Base-by-base conservation (phyloP, 2,329 filamentous ascomycete genomes). In the Taxawa tesnikishii region DNA sequence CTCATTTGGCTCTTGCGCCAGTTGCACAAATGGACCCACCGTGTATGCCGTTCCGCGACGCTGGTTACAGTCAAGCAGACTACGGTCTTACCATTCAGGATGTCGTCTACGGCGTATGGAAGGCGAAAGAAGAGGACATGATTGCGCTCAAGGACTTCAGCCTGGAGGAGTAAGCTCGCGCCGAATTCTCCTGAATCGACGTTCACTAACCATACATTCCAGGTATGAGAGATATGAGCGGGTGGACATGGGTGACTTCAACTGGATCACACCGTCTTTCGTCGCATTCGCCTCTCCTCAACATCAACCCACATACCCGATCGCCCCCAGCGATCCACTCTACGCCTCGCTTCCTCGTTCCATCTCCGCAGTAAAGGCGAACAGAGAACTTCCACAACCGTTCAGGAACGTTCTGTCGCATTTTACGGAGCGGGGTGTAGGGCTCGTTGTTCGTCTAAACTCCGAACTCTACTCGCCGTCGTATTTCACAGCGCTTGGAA, bases 161-260 rank as follows among this genome's bases (percentile, higher is more conserved):
- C 49, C 70, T 98, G 13, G 87, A 94, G 61, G 84, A 94, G 73
- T 75, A 58, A 46, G 70, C 59, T 28, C 9, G 6, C n/a, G n/a
- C n/a, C n/a, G n/a, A n/a, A n/a, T n/a, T n/a, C n/a, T n/a, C n/a
- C n/a, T n/a, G n/a, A n/a, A n/a, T n/a, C n/a, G n/a, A n/a, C n/a
- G n/a, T n/a, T n/a, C n/a, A n/a, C n/a, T n/a, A n/a, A n/a, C n/a
- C n/a, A n/a, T n/a, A n/a, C n/a, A n/a, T n/a, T n/a, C n/a, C 8
- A 75, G 71, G 39, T 98, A 98, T 55, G 90, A 98, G 62, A 80
- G 74, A 54, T 98, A 75, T 48, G 90, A 98, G 63, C 74, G 90
- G 37, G 90, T 98, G 13, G 90, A 98, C 55, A 85, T 94, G 67
- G 90, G 90, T 41, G 90, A 98, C 62, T 98, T 98, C 79, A 98